Conservation (phyloP, 352 stramenopile genomes). For the Aphanomyces cochlioides region DNA sequence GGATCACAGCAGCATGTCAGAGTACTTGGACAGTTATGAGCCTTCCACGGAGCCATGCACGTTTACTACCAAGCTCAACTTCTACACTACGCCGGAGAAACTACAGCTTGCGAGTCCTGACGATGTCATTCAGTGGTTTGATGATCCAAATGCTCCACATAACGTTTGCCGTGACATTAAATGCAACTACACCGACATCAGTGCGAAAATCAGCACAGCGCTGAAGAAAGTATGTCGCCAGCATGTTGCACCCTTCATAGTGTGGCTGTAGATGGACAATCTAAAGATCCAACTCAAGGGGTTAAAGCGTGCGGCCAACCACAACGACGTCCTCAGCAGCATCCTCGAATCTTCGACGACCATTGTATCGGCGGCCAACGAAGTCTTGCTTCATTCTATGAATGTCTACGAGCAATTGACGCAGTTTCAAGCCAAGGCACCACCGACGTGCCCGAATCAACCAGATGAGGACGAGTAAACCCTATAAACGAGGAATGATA, state of each 20-base stretch:
- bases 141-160: slow-evolving; percentile 17
- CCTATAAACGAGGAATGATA: not conserved
- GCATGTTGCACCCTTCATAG: too few species aligned
- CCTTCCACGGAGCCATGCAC: slow-evolving; percentile 1
- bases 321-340: not conserved
- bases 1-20: slow-evolving; percentile 1
- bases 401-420: slow-evolving; percentile 11
- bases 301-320: not conserved
- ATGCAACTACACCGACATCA: slow-evolving; percentile 9
- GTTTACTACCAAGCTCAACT: slow-evolving; percentile 10
- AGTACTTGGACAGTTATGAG: slow-evolving; percentile 5
- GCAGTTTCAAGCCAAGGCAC: not conserved
- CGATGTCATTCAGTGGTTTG: not conserved
- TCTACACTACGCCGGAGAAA: not conserved
- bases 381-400: not conserved
- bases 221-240: not conserved
- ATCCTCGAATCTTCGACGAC: not conserved
- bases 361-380: slow-evolving; percentile 8
- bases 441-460: not conserved
- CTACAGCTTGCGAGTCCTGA: not conserved
- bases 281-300: not conserved
- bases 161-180: slow-evolving; percentile 14
- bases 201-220: not conserved
- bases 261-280: not conserved
- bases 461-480: not conserved